Evolutionary conservation across 2,329 filamentous ascomycete genomes (phyloP).

Genomic region (Conoideocrella luteorostrata): DNA sequence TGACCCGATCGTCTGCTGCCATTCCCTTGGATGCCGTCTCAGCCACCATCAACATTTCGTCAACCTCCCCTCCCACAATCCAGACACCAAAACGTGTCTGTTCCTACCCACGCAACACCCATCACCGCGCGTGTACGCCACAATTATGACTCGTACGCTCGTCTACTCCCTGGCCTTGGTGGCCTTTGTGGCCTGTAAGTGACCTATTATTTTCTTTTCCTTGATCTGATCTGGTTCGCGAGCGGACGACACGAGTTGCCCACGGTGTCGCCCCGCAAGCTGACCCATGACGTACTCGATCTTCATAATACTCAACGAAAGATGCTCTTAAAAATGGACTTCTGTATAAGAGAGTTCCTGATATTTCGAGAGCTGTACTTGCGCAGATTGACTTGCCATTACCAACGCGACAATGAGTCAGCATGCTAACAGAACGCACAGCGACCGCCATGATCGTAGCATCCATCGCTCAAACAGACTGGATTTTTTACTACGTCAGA

Average conservation of each 20-base stretch:
- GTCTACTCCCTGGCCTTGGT: conserved; percentile 37
- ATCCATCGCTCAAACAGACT: conserved; percentile 62
- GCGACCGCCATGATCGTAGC: conserved; percentile 66
- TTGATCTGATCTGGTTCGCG: too few species aligned
- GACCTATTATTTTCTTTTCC: not conserved
- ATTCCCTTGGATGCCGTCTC: not conserved
- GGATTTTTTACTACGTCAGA: conserved; percentile 59
- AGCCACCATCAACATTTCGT: not conserved
- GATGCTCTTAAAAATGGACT: too few species aligned
- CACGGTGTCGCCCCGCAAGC: conserved; percentile 7
- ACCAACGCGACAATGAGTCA: too few species aligned
- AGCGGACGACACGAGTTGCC: not conserved
- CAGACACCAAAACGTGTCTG: not conserved
- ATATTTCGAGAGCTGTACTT: too few species aligned
- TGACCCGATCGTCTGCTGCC: too few species aligned
- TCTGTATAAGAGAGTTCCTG: too few species aligned
- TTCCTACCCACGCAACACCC: not conserved
- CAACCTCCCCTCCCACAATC: not conserved
- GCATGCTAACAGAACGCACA: conserved; percentile 35
- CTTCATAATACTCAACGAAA: too few species aligned
- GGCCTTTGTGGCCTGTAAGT: conserved; percentile 38
- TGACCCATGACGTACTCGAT: conserved; percentile 19
- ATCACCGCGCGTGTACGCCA: not conserved
- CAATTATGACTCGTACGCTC: conserved; percentile 35
- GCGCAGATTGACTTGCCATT: too few species aligned